phyloP scores from a whole-genome alignment of 2,329 filamentous ascomycete genomes.

The Alternaria sp. region DNA sequence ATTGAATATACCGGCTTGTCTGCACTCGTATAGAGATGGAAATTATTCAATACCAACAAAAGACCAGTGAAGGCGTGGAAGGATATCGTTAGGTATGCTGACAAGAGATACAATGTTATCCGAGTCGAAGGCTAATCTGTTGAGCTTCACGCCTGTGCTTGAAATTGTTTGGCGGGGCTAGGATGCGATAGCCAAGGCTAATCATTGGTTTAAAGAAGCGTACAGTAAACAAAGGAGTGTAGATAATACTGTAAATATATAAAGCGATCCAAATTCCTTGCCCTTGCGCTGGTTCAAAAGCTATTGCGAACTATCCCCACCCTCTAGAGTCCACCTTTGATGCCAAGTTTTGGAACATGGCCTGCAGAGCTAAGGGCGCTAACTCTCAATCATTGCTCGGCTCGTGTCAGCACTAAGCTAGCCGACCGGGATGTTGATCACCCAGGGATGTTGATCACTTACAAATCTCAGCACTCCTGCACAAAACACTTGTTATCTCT shows the following conservation, averaged over 20 bases:
- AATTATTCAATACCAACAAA: conserved; percentile 60
- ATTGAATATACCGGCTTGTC: conserved; percentile 35
- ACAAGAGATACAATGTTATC: conserved; percentile 57
- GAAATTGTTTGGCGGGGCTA: conserved; percentile 41
- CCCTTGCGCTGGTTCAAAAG: not conserved
- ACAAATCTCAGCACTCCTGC: too few species aligned
- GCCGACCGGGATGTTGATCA: too few species aligned
- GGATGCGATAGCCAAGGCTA: not conserved
- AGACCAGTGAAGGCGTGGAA: conserved; percentile 59
- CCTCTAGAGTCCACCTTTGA: not conserved
- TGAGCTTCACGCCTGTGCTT: conserved; percentile 39
- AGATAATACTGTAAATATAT: not conserved
- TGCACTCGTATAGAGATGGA: conserved; percentile 54
- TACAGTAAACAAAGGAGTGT: too few species aligned
- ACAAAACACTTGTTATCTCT: not conserved
- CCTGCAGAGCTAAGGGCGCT: not conserved
- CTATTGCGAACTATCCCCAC: not conserved
- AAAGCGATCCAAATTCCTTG: not conserved
- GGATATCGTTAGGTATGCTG: conserved; percentile 56
- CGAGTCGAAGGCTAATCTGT: conserved; percentile 34
- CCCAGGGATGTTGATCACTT: too few species aligned
- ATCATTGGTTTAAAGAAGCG: not conserved
- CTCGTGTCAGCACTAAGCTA: not conserved
- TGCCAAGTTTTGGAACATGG: not conserved
- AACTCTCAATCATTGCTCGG: not conserved